These are phyloP conservation scores for Scedosporium aurantiacum DNA, from an alignment of 2,329 filamentous ascomycete species.

Conservation along the genomic window DNA sequence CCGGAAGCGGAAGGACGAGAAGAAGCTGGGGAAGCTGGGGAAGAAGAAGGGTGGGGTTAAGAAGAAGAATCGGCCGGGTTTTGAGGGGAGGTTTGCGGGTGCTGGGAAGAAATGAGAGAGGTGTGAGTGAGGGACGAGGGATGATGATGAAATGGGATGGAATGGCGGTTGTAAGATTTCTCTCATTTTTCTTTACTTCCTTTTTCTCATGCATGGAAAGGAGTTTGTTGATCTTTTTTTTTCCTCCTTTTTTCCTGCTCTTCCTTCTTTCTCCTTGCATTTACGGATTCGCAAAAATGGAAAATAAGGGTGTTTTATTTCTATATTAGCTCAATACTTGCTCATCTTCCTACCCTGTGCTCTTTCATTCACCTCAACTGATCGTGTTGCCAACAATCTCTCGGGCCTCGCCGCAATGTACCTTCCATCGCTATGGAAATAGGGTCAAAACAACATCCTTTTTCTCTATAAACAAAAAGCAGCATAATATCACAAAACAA, in stretches of 20 bases:
- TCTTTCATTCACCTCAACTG: no score
- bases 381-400: no score
- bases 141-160: neutral
- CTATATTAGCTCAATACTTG: no score
- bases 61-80: slow-evolving; percentile 47
- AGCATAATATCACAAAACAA: neutral
- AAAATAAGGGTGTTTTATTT: neutral
- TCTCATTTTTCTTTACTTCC: neutral
- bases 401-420: no score
- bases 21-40: slow-evolving; percentile 36
- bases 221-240: neutral
- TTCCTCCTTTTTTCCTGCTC: neutral
- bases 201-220: neutral
- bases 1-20: slow-evolving; percentile 55
- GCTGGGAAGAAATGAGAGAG: slow-evolving; percentile 31
- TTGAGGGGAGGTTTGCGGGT: slow-evolving; percentile 54
- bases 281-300: neutral
- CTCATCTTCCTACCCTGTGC: no score
- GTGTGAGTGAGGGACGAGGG: neutral
- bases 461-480: no score
- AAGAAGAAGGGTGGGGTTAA: slow-evolving; percentile 8
- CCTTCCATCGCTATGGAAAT: no score
- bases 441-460: no score
- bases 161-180: neutral
- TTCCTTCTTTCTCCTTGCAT: neutral